phyloP scores from a whole-genome alignment of 1,284 basidiomycete species.

The Cerrena zonata region DNA sequence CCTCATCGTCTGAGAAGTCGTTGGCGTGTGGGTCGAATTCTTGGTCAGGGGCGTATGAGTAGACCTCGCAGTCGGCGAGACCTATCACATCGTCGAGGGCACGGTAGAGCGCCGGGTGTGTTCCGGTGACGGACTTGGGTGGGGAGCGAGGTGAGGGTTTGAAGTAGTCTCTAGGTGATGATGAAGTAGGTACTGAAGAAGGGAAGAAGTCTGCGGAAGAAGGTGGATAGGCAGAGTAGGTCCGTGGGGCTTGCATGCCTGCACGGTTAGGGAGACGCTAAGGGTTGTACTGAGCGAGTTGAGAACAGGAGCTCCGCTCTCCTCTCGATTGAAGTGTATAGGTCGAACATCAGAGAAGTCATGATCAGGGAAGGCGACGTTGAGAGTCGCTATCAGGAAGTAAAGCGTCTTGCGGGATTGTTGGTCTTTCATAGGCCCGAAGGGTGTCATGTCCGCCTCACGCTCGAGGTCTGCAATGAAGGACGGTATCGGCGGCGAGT shows the following conservation, averaged over 20 bases:
- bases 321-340: slow-evolving; percentile 83
- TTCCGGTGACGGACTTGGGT: slow-evolving; percentile 36
- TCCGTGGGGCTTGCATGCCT: slow-evolving; percentile 61
- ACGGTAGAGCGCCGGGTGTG: slow-evolving; percentile 80
- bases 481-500: slow-evolving; percentile 65
- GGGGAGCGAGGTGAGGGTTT: slow-evolving; percentile 60
- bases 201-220: slow-evolving; percentile 70
- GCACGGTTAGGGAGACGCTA: slow-evolving; percentile 62
- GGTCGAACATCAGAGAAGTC: slow-evolving; percentile 93
- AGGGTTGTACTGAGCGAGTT: slow-evolving; percentile 76
- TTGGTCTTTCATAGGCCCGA: slow-evolving; percentile 71
- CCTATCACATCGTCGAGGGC: slow-evolving; percentile 88
- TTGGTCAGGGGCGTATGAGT: slow-evolving; percentile 88
- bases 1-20: slow-evolving; percentile 73
- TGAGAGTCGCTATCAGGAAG: slow-evolving; percentile 92
- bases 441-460: slow-evolving; percentile 71
- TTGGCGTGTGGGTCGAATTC: slow-evolving; percentile 92
- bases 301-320: slow-evolving; percentile 71
- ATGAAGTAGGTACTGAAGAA: slow-evolving; percentile 60
- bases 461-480: slow-evolving; percentile 65
- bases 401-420: slow-evolving; percentile 83
- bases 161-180: slow-evolving; percentile 55
- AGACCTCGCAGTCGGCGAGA: slow-evolving; percentile 90
- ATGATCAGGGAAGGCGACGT: slow-evolving; percentile 95
- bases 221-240: slow-evolving; percentile 77